Base-by-base conservation (phyloP, 345 rosid species). In the Eucalyptus sp. region DNA sequence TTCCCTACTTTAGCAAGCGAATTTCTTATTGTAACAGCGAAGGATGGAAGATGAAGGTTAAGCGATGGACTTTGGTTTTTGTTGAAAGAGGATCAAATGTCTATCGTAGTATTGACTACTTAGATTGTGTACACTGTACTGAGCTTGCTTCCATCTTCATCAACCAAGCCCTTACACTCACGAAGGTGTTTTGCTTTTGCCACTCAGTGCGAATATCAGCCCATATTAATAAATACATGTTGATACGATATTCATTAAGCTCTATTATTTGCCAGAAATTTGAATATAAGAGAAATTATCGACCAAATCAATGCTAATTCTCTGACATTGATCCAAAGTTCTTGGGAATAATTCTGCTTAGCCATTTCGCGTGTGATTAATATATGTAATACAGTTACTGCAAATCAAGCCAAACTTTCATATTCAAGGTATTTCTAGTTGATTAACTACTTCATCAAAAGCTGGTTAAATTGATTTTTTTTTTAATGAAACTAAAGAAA, bases 161-260 rank as follows among this genome's bases (percentile, higher is more conserved):
- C 33, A 62, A 62, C 68, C 33, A 13, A 29, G 68, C 15, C 33
- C 68, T 27, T 62, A 27, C 33, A 62, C 68, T 62, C 68, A 62
- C 15, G 76, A 33, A 14, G 76, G 3, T 64, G 76, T n/a, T 64
- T 64, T 64, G 76, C 41, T 64, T 64, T 62, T 62, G 68, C 14
- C n/a, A 27, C 68, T 27, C 8, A 12, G 16, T 62, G 68, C 31
- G 15, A 62, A 64, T 64, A 64, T 0, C 2, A n/a, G 41, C 37
- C 37, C 76, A 64, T n/a, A 64, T n/a, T 8, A 64, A 64, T n/a
- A 64, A n/a, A 76, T 41, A 20, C 48, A 20, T 41, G 84, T 41
- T 41, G 84, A 41, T 0, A 20, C 16, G 1, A 41, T 37, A 10
- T 22, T 11, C 20, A 20, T 20, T 10, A 10, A 71, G 25, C 0